Evolutionary conservation across 768 basidiomycete genomes (phyloP).

Genomic region (Kockovaella imperatae): DNA sequence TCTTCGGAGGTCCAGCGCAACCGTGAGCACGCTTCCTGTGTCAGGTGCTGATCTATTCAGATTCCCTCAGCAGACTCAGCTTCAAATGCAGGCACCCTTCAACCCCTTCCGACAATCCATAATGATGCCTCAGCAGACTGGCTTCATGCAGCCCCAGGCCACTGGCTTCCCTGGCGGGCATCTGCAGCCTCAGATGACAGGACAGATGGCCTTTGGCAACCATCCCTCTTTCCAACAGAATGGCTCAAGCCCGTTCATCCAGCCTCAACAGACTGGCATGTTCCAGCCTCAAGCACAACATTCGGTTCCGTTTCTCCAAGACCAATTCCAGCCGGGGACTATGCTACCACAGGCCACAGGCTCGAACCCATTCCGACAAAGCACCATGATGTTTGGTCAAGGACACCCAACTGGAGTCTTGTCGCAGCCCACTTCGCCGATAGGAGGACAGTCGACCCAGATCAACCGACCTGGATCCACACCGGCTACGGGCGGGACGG

Average conservation of each 20-base stretch:
- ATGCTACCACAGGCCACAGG: slow-evolving; percentile 46
- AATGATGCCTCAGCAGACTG: slow-evolving; percentile 45
- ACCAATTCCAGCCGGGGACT: neutral
- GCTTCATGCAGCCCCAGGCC: slow-evolving; percentile 41
- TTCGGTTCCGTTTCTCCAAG: neutral
- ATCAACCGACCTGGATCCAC: slow-evolving; percentile 35
- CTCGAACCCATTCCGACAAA: slow-evolving; percentile 77
- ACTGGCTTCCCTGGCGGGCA: slow-evolving; percentile 38
- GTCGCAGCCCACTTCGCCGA: slow-evolving; percentile 7
- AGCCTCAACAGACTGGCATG: slow-evolving; percentile 53
- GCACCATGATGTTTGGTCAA: slow-evolving; percentile 58
- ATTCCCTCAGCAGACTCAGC: neutral
- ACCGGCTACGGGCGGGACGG: slow-evolving; percentile 22
- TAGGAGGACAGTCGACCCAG: slow-evolving; percentile 4
- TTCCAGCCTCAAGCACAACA: slow-evolving; percentile 17
- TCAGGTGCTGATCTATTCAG: slow-evolving; percentile 11
- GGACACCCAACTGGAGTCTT: neutral
- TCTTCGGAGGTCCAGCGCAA: slow-evolving; percentile 33
- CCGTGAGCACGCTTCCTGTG: slow-evolving; percentile 24
- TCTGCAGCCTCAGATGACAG: slow-evolving; percentile 55
- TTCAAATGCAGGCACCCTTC: slow-evolving; percentile 49
- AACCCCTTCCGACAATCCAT: slow-evolving; percentile 72
- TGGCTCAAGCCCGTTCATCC: slow-evolving; percentile 49
- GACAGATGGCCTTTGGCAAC: slow-evolving; percentile 42
- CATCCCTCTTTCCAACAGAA: no score